Percentiles rank a stretch among this genome's conserved stretches.
These are phyloP conservation scores for Cryphonectria parasitica DNA, from an alignment of 2,329 filamentous ascomycete genomes.

Conservation along the genomic window DNA sequence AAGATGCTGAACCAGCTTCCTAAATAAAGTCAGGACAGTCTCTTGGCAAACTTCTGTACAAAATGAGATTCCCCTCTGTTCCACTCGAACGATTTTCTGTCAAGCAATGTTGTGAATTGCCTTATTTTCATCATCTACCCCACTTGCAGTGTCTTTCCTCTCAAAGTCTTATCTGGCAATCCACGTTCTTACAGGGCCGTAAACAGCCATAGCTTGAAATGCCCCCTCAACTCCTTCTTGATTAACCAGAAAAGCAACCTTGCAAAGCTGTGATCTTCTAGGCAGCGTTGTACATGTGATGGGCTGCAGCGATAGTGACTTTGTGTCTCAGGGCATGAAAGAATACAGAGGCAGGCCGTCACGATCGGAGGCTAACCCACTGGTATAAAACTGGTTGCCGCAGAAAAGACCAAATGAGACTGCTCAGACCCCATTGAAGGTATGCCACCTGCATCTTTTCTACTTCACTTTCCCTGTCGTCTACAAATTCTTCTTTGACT, in stretches of 20 bases:
- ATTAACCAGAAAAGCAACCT: not conserved
- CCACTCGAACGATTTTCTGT: not conserved
- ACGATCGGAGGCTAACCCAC: not conserved
- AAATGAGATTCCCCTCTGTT: conserved; percentile 24
- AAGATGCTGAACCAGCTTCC: conserved; percentile 69
- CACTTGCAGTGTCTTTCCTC: not conserved
- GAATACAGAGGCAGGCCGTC: not conserved
- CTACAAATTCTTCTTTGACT: not conserved
- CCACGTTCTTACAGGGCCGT: not conserved
- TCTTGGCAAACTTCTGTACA: conserved; percentile 9
- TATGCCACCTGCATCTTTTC: not conserved
- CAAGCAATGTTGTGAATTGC: not conserved
- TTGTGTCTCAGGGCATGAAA: conserved; percentile 3
- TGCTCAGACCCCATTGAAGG: not conserved
- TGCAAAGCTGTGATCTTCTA: not conserved
- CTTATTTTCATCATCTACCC: not conserved
- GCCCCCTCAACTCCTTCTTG: not conserved
- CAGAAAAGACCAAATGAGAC: not conserved
- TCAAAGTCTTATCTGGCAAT: not conserved
- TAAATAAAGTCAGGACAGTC: conserved; percentile 28
- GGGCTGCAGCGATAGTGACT: not conserved
- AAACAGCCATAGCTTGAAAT: not conserved
- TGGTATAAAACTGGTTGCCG: not conserved
- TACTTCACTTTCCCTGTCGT: too few relatives aligned
- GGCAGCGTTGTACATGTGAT: not conserved